phyloP scores from a whole-genome alignment of 2,329 filamentous ascomycete genomes.

The Monosporascus ibericus region DNA sequence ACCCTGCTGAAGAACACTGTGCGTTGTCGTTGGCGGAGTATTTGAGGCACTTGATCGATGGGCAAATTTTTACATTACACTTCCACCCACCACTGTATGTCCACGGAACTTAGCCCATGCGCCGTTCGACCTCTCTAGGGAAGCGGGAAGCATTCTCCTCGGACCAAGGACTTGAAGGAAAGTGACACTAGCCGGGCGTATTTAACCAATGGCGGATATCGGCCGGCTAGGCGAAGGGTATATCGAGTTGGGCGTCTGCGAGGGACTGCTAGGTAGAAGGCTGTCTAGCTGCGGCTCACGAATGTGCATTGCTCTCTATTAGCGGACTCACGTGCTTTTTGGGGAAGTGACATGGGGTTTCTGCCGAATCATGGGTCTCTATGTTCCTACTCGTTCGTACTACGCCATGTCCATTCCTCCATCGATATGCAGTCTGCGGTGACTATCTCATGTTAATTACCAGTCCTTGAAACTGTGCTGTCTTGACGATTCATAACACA shows the following conservation, averaged over 20 bases:
- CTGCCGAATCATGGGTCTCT: too few species aligned
- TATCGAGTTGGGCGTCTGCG: neutral
- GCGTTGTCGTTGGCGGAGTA: neutral
- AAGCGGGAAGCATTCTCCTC: neutral
- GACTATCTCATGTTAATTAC: too few species aligned
- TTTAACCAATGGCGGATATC: neutral
- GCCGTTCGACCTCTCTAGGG: neutral
- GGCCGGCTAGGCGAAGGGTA: neutral
- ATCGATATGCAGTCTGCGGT: too few species aligned
- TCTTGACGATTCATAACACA: too few species aligned
- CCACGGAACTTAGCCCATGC: neutral
- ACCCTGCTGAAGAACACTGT: neutral
- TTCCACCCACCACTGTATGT: neutral
- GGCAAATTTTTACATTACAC: neutral
- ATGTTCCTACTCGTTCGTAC: too few species aligned
- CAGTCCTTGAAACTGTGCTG: too few species aligned
- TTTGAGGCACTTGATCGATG: neutral
- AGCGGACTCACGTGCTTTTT: neutral
- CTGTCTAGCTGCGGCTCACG: neutral
- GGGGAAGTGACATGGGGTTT: too few species aligned
- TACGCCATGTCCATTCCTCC: too few species aligned
- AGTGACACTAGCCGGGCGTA: neutral
- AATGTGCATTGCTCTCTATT: neutral
- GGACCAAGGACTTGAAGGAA: neutral
- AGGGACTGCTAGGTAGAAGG: neutral